These are phyloP conservation scores for Orbilia brochopaga DNA, from an alignment of 2,329 filamentous ascomycete genomes.

Conservation along the genomic window DNA sequence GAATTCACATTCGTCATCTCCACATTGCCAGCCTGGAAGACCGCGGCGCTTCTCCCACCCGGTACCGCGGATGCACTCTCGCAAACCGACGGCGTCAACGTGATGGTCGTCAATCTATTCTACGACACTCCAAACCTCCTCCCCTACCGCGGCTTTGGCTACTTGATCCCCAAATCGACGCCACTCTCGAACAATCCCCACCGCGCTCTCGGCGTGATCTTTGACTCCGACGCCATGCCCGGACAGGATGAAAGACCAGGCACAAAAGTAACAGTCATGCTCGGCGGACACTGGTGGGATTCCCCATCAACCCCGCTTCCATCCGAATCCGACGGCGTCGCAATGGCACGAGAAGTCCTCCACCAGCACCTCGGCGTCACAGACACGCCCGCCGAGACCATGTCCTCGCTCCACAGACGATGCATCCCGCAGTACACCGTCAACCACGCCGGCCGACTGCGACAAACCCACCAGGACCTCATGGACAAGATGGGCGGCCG, in stretches of 20 bases:
- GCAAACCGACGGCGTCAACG: constrained; percentile 71
- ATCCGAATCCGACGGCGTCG: constrained; percentile 70
- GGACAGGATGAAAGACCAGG: constrained; percentile 59
- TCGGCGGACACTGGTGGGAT: constrained; percentile 93
- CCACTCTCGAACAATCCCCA: constrained; percentile 77
- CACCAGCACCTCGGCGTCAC: constrained; percentile 75
- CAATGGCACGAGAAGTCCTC: constrained; percentile 73
- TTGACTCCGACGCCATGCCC: constrained; percentile 74
- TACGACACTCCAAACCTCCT: constrained; percentile 71
- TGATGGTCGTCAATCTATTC: constrained; percentile 92
- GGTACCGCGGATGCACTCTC: constrained; percentile 60
- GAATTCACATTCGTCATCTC: constrained; percentile 48
- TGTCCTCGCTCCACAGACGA: constrained; percentile 68
- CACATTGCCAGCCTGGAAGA: constrained; percentile 26
- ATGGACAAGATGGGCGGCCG: constrained; percentile 55
- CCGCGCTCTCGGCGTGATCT: constrained; percentile 85
- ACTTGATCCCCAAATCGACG: constrained; percentile 80
- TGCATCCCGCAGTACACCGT: constrained; percentile 92
- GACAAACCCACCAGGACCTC: constrained; percentile 56
- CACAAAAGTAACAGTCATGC: constrained; percentile 90
- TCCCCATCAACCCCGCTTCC: constrained; percentile 64
- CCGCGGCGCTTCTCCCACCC: constrained; percentile 22
- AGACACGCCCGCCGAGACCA: constrained; percentile 67
- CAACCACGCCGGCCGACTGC: constrained; percentile 72
- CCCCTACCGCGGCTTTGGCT: constrained; percentile 78